Evolutionary conservation across 768 basidiomycete genomes (phyloP), one percentile per base, ranked within the genome.

Genomic region (Austroboletus festivus): DNA sequence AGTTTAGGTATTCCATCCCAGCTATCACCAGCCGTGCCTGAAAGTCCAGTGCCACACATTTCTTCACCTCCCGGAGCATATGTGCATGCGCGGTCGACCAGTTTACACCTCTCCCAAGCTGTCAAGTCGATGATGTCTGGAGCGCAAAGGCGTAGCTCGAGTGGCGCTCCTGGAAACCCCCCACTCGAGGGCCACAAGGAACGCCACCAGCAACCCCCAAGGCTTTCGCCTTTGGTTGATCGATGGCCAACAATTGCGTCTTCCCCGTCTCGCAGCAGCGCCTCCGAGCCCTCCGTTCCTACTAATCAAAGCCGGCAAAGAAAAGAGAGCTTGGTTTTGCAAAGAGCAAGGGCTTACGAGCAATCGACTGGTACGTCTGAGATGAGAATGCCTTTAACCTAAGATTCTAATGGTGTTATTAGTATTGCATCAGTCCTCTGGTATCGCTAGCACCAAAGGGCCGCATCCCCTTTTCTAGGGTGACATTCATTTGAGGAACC

Each of bases 311-410:
- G 9, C n/a, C 21, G 46, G 5, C 52, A 53, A 16, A 38, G 53
- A 15, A 51, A 56, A 41, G 58, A 62, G 21, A 69, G 64, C 47
- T 48, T 61, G 43, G 64, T 72, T 12, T 45, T 63, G 18, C 68
- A 65, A 46, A 55, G 62, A 39, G 62, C 63, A 5, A 61, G 33
- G 31, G 59, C 61, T 12, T 67, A 63, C 33, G 68, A 62, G 33
- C 56, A 60, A 24, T 30, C 61, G n/a, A 57, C 42, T 9, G 46
- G 65, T 64, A 42, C 50, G 52, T 16, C 3, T 24, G 41, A 20
- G 12, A 19, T 16, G 6, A 38, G 28, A 18, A 37, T 9, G 4
- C 12, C 15, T 44, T 9, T 11, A 3, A 11, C 1, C 33, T n/a
- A 4, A 2, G 30, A 44, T 35, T 13, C 49, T 53, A 46, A 61